Percentiles rank a stretch among this genome's conserved stretches.
phyloP scores from a whole-genome alignment of 2,329 filamentous ascomycete genomes.

The Colletotrichum liriopes region DNA sequence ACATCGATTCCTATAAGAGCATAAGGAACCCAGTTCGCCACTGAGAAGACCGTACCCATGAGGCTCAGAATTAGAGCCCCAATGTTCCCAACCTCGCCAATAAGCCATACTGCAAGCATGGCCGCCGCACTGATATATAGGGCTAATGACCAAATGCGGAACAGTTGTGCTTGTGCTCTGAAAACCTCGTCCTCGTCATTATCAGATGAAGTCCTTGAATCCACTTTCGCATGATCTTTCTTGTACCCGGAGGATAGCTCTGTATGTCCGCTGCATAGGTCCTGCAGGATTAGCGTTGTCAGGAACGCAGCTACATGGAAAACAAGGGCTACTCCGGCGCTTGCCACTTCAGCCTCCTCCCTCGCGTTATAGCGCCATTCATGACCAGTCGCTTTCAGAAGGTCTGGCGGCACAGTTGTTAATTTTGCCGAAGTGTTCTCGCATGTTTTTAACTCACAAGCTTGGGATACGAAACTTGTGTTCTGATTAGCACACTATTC shows the following conservation, averaged over 20 bases:
- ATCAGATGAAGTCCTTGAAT: no score
- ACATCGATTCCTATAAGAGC: background rate
- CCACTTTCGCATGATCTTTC: no score
- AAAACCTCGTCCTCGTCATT: background rate
- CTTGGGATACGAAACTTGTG: background rate
- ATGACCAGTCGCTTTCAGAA: background rate
- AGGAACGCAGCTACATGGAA: background rate
- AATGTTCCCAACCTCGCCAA: background rate
- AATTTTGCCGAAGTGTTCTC: background rate
- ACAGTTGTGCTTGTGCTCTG: background rate
- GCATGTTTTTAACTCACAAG: background rate
- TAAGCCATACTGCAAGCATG: background rate
- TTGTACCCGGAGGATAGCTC: background rate
- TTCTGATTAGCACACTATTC: background rate
- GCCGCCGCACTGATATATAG: background rate
- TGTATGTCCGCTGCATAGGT: background rate
- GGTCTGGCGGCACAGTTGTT: background rate
- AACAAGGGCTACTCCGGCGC: background rate
- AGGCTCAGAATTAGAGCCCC: background rate
- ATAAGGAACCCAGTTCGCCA: background rate
- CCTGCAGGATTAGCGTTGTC: background rate
- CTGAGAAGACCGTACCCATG: background rate
- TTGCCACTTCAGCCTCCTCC: background rate
- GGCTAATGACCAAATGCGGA: background rate
- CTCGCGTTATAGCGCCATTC: background rate